These are phyloP conservation scores for Noccaea caerulescens DNA, from an alignment of 345 rosid genomes.

Conservation along the genomic window DNA sequence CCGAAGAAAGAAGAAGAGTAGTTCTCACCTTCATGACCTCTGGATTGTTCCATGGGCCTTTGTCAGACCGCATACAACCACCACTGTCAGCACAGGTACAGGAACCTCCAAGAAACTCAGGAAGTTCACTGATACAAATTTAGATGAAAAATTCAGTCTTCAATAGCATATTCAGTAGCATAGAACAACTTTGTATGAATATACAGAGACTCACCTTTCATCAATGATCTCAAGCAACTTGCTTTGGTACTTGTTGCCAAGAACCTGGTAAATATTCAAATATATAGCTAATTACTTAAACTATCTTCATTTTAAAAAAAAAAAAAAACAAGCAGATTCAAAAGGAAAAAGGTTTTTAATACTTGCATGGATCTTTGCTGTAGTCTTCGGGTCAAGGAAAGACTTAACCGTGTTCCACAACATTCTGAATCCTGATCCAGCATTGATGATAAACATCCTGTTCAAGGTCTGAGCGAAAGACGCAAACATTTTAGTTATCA, in stretches of 20 bases:
- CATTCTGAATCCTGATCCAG: slow-evolving; percentile 98
- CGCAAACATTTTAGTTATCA: neutral
- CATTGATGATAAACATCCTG: slow-evolving; percentile 98
- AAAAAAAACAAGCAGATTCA: neutral
- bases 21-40: slow-evolving; percentile 70
- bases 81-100: slow-evolving; percentile 87
- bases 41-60: slow-evolving; percentile 90
- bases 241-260: slow-evolving; percentile 91
- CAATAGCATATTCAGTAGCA: neutral
- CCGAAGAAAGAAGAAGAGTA: neutral
- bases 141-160: slow-evolving; percentile 22
- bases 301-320: slow-evolving; percentile 11
- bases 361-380: slow-evolving; percentile 91
- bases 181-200: neutral
- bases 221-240: slow-evolving; percentile 92
- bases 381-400: slow-evolving; percentile 96
- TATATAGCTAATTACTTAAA: slow-evolving; percentile 20
- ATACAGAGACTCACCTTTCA: slow-evolving; percentile 51
- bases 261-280: slow-evolving; percentile 60
- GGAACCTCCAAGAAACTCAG: slow-evolving; percentile 87
- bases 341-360: slow-evolving; percentile 12
- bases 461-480: slow-evolving; percentile 69
- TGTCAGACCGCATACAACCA: slow-evolving; percentile 92
- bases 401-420: slow-evolving; percentile 94
- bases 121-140: slow-evolving; percentile 67